phyloP scores from a whole-genome alignment of 2,329 filamentous ascomycete genomes.

The Monosporascus ibericus region DNA sequence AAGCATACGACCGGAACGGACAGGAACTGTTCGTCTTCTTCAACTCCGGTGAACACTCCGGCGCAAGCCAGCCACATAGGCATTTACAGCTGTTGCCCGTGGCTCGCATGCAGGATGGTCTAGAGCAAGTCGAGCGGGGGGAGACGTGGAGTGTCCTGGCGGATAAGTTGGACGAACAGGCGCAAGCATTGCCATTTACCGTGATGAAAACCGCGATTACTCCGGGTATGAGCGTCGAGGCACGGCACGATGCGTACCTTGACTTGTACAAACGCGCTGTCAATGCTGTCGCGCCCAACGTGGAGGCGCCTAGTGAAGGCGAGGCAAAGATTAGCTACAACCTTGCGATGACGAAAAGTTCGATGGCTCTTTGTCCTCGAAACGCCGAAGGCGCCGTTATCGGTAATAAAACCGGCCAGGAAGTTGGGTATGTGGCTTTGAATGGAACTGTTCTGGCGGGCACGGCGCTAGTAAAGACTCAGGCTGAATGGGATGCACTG shows the following conservation, averaged over 20 bases:
- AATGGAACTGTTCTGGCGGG: slow-evolving; percentile 61
- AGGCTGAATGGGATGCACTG: slow-evolving; percentile 51
- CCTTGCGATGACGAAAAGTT: slow-evolving; percentile 49
- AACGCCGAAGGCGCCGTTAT: slow-evolving; percentile 40
- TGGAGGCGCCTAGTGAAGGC: slow-evolving; percentile 23
- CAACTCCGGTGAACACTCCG: slow-evolving; percentile 63
- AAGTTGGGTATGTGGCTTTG: slow-evolving; percentile 40
- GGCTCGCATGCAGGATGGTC: slow-evolving; percentile 52
- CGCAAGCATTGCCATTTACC: slow-evolving; percentile 33
- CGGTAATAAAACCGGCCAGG: slow-evolving; percentile 17
- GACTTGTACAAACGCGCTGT: slow-evolving; percentile 41
- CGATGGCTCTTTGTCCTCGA: slow-evolving; percentile 50
- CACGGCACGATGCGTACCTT: slow-evolving; percentile 39
- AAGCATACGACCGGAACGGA: slow-evolving; percentile 38
- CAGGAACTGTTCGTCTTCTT: slow-evolving; percentile 58
- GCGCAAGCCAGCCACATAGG: slow-evolving; percentile 65
- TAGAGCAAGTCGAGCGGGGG: slow-evolving; percentile 24
- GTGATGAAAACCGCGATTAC: slow-evolving; percentile 36
- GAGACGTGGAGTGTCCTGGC: slow-evolving; percentile 45
- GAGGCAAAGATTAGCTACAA: slow-evolving; percentile 57
- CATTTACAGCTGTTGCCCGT: slow-evolving; percentile 68
- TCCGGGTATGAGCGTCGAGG: slow-evolving; percentile 26
- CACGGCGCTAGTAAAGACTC: slow-evolving; percentile 55
- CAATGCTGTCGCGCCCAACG: slow-evolving; percentile 9
- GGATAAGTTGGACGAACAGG: slow-evolving; percentile 26